Evolutionary conservation across 2,329 filamentous ascomycete genomes (phyloP).

Genomic region (Penicillium sp.): DNA sequence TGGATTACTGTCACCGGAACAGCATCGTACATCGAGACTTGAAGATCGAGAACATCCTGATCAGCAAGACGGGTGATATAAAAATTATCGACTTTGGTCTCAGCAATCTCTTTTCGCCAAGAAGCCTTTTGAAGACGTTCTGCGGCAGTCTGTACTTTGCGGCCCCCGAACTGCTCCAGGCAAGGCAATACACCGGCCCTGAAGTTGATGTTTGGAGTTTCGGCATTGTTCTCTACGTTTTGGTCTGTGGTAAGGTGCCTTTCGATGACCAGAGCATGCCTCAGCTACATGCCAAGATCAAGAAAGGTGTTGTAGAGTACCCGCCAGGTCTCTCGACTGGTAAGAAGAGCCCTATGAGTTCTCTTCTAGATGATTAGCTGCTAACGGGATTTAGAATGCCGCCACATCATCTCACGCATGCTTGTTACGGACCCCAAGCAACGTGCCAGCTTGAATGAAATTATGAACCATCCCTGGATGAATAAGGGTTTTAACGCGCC

Average conservation of each 20-base stretch:
- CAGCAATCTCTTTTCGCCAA: constrained; percentile 90
- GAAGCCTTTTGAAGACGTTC: constrained; percentile 86
- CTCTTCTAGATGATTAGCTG: neutral
- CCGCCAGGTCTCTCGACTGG: constrained; percentile 87
- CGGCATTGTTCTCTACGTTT: constrained; percentile 92
- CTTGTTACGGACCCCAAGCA: constrained; percentile 89
- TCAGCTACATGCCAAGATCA: constrained; percentile 96
- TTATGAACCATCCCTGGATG: constrained; percentile 96
- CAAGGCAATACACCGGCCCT: constrained; percentile 88
- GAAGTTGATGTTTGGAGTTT: constrained; percentile 99
- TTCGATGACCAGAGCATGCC: constrained; percentile 99
- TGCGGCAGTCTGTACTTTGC: constrained; percentile 98
- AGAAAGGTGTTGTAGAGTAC: constrained; percentile 94
- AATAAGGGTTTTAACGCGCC: constrained; percentile 82
- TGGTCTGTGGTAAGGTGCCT: constrained; percentile 96
- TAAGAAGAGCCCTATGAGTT: constrained; percentile 47
- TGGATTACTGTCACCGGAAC: constrained; percentile 97
- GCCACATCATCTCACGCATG: constrained; percentile 89
- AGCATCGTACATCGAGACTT: constrained; percentile 96
- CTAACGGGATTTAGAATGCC: constrained; percentile 67
- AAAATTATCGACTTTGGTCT: constrained; percentile 99
- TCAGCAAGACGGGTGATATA: constrained; percentile 98
- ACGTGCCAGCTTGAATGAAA: constrained; percentile 82
- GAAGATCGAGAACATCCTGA: constrained; percentile 99
- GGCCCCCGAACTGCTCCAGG: constrained; percentile 89